Base-by-base conservation (phyloP, 805 yeast genomes). In the Jamesozyma gamospora region DNA sequence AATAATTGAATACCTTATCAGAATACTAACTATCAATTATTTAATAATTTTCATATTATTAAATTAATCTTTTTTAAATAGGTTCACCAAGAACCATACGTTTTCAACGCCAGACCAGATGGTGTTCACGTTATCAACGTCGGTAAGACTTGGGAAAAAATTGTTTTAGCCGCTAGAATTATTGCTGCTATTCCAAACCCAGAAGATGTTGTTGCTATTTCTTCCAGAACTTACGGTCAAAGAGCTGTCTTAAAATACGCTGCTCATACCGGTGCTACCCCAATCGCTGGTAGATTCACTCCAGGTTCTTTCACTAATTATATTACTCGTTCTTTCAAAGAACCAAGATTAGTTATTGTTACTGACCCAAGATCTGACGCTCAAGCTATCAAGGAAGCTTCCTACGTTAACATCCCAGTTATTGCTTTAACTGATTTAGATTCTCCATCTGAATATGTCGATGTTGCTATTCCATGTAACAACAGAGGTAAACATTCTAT, bases 271-370 rank as follows among this genome's bases (percentile, higher is more conserved):
- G 97, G 97, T 73, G 96, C 98, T 60, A 90, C 97, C 60, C 88
- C 99, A 69, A 90, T 92, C 75, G 99, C 98, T 63, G 99, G 99
- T 75, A 87, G 99, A 79, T 92, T 92, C 84, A 92, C 98, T 64
- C 99, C 99, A 75, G 99, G 99, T 85, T 81, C 83, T 77, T 92
- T 92, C 92, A 92, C 99, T 70, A 92, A 92, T 79, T 92, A 92
- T 79, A 92, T 90, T 79, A 92, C 98, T 74, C 90, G 96, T 76
- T 86, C 96, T 62, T 92, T 92, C 96, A 92, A 90, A 78, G 99
- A 92, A 79, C 99, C 99, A 80, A 86, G 99, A 78, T 82, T 92
- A 69, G 87, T 92, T 70, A 77, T 92, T 63, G 98, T 92, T 66
- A 90, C 97, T 65, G 98, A 92, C 77, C 98, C 99, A 77, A 90